Evolutionary conservation across 2,329 filamentous ascomycete species (phyloP).

Genomic region (Lecanicillium sp.): DNA sequence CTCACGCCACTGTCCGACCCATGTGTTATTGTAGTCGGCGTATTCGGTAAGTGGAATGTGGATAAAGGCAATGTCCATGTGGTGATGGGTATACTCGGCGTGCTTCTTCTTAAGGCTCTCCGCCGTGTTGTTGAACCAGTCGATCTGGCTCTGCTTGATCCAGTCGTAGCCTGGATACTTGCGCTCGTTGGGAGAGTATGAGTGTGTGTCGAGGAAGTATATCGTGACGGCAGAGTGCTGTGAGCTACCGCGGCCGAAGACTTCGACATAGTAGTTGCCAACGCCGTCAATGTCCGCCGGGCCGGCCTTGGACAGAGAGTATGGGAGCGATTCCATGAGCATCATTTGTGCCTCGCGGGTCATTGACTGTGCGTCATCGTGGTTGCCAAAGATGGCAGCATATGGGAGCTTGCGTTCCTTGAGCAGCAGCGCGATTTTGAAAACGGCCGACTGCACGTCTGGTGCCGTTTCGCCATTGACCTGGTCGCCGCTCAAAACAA

Average conservation of each 20-base stretch:
- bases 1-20: slow-evolving; percentile 66
- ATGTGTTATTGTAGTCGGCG: slow-evolving; percentile 49
- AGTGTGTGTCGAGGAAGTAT: slow-evolving; percentile 91
- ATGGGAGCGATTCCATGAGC: slow-evolving; percentile 78
- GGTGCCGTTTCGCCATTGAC: slow-evolving; percentile 90
- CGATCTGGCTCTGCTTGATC: slow-evolving; percentile 88
- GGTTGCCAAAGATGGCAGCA: slow-evolving; percentile 91
- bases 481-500: slow-evolving; percentile 88
- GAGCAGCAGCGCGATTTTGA: slow-evolving; percentile 82
- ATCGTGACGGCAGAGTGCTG: slow-evolving; percentile 86
- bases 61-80: slow-evolving; percentile 95
- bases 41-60: slow-evolving; percentile 96
- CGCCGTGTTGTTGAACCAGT: slow-evolving; percentile 83
- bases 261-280: slow-evolving; percentile 90
- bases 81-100: slow-evolving; percentile 77
- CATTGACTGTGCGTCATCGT: slow-evolving; percentile 85
- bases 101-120: slow-evolving; percentile 67
- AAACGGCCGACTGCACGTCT: slow-evolving; percentile 88
- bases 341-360: slow-evolving; percentile 73
- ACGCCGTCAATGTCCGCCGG: slow-evolving; percentile 80
- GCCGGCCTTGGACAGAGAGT: slow-evolving; percentile 77
- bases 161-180: slow-evolving; percentile 93
- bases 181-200: slow-evolving; percentile 82
- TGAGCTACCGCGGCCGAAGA: slow-evolving; percentile 69
- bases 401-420: slow-evolving; percentile 86